These are phyloP conservation scores for Tylopilus sp. DNA, from an alignment of 768 basidiomycete species.

Conservation along the genomic window DNA sequence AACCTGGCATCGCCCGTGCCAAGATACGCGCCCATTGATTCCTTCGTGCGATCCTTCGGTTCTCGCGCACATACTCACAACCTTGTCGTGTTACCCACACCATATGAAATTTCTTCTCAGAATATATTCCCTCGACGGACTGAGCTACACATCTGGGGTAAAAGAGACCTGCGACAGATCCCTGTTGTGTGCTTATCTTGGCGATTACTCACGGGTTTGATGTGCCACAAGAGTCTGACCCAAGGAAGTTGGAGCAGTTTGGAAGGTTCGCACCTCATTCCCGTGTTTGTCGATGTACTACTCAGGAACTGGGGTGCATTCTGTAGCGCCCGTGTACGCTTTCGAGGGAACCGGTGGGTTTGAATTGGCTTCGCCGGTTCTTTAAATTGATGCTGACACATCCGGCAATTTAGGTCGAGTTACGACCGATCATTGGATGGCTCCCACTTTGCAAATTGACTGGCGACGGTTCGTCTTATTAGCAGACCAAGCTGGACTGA, in stretches of 20 bases:
- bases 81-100: conserved; percentile 4
- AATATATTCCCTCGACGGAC: conserved; percentile 2
- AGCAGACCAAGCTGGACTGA: not conserved
- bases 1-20: not conserved
- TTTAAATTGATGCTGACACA: not conserved
- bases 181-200: conserved; percentile 15
- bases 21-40: not conserved
- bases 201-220: conserved; percentile 6
- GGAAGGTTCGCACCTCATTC: conserved; percentile 11
- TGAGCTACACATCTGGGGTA: conserved; percentile 17
- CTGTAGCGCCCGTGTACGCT: conserved; percentile 6
- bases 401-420: conserved; percentile 1
- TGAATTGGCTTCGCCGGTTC: conserved; percentile 4
- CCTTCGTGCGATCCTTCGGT: not conserved
- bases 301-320: conserved; percentile 31
- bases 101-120: conserved; percentile 2
- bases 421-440: conserved; percentile 5
- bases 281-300: conserved; percentile 12
- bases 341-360: conserved; percentile 3
- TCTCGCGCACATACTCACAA: not conserved
- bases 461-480: not conserved
- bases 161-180: not conserved
- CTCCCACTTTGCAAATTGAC: conserved; percentile 1
- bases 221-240: conserved; percentile 4
- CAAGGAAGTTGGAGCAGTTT: conserved; percentile 13